phyloP scores from a whole-genome alignment of 495 filamentous ascomycete genomes.

The Jackrogersella multiformis region DNA sequence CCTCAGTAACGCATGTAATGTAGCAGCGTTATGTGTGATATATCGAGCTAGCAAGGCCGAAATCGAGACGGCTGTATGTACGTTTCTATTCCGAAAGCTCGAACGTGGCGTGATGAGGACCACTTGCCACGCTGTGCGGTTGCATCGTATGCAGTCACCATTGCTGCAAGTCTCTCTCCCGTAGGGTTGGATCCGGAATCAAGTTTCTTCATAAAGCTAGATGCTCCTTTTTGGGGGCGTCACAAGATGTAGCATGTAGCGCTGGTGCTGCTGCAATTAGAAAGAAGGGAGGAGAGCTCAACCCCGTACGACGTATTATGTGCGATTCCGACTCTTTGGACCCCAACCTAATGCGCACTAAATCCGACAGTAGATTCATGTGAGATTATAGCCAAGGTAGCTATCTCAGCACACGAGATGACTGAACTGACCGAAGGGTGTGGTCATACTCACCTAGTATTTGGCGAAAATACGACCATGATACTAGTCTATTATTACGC shows the following conservation, averaged over 20 bases:
- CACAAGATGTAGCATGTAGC: slow-evolving; percentile 20
- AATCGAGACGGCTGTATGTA: slow-evolving; percentile 11
- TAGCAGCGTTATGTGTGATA: slow-evolving; percentile 1
- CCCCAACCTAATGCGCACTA: neutral
- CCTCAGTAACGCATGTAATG: neutral
- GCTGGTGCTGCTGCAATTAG: slow-evolving; percentile 19
- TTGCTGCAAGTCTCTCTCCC: slow-evolving; percentile 8
- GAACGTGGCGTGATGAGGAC: slow-evolving; percentile 26
- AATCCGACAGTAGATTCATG: neutral
- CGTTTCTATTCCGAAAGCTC: neutral
- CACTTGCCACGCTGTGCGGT: slow-evolving; percentile 34
- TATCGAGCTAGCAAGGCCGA: slow-evolving; percentile 18
- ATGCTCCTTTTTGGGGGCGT: neutral
- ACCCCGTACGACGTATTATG: neutral
- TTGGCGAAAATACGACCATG: slow-evolving; percentile 15
- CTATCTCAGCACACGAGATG: neutral
- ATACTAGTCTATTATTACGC: neutral
- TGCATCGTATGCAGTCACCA: slow-evolving; percentile 30
- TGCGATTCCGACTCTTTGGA: neutral
- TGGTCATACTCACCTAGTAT: neutral
- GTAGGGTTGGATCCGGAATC: slow-evolving; percentile 25
- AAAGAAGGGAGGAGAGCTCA: neutral
- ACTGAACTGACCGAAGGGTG: neutral
- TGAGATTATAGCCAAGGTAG: neutral
- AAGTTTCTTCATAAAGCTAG: slow-evolving; percentile 16